Conservation (phyloP, 2,329 filamentous ascomycete genomes). For the Aureobasidium sp. region DNA sequence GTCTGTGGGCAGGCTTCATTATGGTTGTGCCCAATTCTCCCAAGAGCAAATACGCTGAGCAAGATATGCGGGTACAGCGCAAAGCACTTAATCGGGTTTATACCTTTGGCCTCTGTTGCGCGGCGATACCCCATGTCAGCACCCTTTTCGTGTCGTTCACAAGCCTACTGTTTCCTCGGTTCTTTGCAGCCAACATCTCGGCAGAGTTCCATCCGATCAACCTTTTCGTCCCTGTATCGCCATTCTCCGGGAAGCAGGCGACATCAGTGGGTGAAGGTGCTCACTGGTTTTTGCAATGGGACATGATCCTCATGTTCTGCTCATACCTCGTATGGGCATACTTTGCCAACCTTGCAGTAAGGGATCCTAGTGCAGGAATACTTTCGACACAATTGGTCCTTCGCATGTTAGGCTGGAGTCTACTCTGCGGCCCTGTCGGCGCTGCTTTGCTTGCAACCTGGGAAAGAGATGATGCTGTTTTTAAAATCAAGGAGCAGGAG, state of each 20-base stretch:
- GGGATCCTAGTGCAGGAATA: neutral
- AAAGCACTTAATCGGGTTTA: neutral
- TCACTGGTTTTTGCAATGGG: constrained; percentile 17
- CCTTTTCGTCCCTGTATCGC: constrained; percentile 2
- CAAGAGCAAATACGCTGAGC: neutral
- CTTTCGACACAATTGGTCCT: neutral
- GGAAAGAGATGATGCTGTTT: constrained; percentile 12
- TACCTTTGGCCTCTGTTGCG: neutral
- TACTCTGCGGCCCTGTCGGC: constrained; percentile 7
- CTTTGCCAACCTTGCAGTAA: neutral
- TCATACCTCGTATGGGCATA: constrained; percentile 7
- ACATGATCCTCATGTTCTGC: constrained; percentile 8
- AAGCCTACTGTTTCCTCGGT: neutral
- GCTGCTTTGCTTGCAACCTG: constrained; percentile 1
- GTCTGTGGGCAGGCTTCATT: neutral
- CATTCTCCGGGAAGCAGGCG: neutral
- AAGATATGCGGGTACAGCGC: neutral
- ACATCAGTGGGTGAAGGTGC: constrained; percentile 4
- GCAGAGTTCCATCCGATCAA: neutral
- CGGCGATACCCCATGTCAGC: neutral
- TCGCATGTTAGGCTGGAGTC: neutral
- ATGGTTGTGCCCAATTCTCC: neutral
- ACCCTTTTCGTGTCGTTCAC: neutral
- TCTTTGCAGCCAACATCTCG: neutral
- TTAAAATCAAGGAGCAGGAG: neutral